Base-by-base conservation (phyloP, 495 filamentous ascomycete species). In the Apiosordaria backusii region DNA sequence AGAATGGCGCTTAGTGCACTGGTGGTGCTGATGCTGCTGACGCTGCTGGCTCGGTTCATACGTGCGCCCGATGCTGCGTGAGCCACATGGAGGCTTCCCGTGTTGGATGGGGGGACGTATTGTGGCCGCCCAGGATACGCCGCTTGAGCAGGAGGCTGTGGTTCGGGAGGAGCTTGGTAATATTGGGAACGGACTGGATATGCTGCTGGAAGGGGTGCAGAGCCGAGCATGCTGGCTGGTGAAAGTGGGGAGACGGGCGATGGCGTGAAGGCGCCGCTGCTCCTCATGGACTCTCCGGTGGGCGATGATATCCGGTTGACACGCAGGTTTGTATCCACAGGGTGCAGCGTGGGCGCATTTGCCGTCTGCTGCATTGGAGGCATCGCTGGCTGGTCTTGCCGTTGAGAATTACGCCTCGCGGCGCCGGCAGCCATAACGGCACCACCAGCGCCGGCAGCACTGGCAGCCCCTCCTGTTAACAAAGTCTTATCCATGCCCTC, bases 241-340 rank as follows among this genome's bases (percentile, higher is more conserved):
- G 68, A 67, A n/a, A 67, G 40, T 27, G 68, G 63, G 0, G 68
- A 67, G 24, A 67, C 55, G 52, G 68, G 63, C 0, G 62, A 65
- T 5, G 68, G 65, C 16, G 58, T 67, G 21, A 65, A 65, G 1
- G 45, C 61, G 29, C 59, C 40, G 54, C 27, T 63, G 54, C 29
- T 62, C 18, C 50, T 53, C 23, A 23, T n/a, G 3, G 68, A 63
- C n/a, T 60, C 26, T 19, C 40, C 24, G 53, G 64, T 57, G 61
- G 61, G 50, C 16, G 45, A 25, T 4, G 68, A 70, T 13, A 62
- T 55, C 3, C 61, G 58, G 52, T 64, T 61, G 25, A 40, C 25
- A 6, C 35, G 35, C 35, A 45, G 35, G 35, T 45, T 45, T 2
- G 35, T 6, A 15, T 45, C 16, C 35, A 45, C 35, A 45, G 60